Evolutionary conservation across 306 rosid species (phyloP).

Genomic region (Phaseolus lunatus): DNA sequence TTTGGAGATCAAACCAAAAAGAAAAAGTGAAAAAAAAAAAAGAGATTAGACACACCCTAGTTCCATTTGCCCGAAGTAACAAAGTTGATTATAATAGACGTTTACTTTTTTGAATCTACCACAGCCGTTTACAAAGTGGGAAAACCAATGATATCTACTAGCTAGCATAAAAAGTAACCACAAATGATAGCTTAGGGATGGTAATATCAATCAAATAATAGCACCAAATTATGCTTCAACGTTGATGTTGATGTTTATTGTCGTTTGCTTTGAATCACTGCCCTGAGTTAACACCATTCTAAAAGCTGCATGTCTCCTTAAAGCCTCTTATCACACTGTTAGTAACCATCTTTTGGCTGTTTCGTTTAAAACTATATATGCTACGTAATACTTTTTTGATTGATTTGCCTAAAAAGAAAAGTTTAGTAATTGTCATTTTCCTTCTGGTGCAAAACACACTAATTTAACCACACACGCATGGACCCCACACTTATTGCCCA

Average conservation of each 20-base stretch:
- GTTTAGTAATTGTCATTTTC: conserved; percentile 13
- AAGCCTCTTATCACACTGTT: conserved; percentile 32
- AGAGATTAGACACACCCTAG: background rate
- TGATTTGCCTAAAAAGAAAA: conserved; percentile 39
- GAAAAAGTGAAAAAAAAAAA: conserved; percentile 2
- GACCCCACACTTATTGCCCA: background rate
- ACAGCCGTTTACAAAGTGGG: conserved; percentile 12
- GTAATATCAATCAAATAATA: conserved; percentile 31
- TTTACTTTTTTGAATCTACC: conserved; percentile 21
- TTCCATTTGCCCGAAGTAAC: conserved; percentile 12
- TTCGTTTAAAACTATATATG: conserved; percentile 21
- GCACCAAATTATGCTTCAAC: conserved; percentile 25
- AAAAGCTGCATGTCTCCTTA: conserved; percentile 49
- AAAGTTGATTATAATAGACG: background rate
- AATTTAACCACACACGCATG: background rate
- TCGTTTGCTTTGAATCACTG: conserved; percentile 47
- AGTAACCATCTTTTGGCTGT: conserved; percentile 43
- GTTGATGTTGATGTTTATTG: conserved; percentile 38
- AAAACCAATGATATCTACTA: conserved; percentile 34
- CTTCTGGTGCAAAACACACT: conserved; percentile 6
- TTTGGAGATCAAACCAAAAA: conserved; percentile 18
- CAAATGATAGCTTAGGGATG: conserved; percentile 41
- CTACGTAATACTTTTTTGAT: conserved; percentile 31
- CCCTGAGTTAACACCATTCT: conserved; percentile 28
- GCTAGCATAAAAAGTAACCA: conserved; percentile 29